A percentile compares a stretch with the other conserved stretches of the same genome.
Conservation (phyloP, 371 early-diverging fungal species). For the Syncephalis plumigaleata region DNA sequence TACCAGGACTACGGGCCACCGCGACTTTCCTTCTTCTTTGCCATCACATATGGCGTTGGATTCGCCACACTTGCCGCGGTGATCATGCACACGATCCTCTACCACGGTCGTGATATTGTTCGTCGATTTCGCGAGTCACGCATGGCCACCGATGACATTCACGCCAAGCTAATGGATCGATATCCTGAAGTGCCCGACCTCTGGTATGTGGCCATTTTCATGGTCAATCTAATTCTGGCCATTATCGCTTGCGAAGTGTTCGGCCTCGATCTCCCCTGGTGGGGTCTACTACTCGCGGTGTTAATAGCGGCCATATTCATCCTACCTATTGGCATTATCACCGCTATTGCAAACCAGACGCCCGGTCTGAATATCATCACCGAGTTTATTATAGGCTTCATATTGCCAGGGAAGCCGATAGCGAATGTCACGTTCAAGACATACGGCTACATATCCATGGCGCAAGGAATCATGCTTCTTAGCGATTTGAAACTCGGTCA, state of each 20-base stretch:
- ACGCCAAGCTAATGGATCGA: slow-evolving; percentile 21
- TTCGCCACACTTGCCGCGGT: slow-evolving; percentile 32
- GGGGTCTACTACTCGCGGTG: too few species aligned
- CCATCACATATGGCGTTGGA: slow-evolving; percentile 27
- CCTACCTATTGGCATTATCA: slow-evolving; percentile 46
- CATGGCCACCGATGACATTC: slow-evolving; percentile 23
- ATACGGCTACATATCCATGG: slow-evolving; percentile 33
- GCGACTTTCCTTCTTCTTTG: slow-evolving; percentile 38
- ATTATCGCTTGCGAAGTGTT: slow-evolving; percentile 37
- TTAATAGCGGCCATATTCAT: slow-evolving; percentile 19
- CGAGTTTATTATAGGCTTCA: slow-evolving; percentile 41
- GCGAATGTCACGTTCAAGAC: slow-evolving; percentile 49
- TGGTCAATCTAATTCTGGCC: slow-evolving; percentile 33
- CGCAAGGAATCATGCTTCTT: slow-evolving; percentile 9
- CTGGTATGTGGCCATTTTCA: slow-evolving; percentile 52
- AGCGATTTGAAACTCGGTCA: slow-evolving; percentile 30
- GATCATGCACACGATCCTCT: slow-evolving; percentile 27
- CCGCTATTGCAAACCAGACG: slow-evolving; percentile 18
- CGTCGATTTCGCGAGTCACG: slow-evolving; percentile 15
- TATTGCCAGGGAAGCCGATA: slow-evolving; percentile 40
- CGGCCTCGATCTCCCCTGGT: slow-evolving; percentile 24
- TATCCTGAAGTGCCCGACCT: slow-evolving; percentile 46
- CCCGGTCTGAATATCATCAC: slow-evolving; percentile 18
- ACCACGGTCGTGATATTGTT: slow-evolving; percentile 28
- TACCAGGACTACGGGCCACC: slow-evolving; percentile 17